These are phyloP conservation scores for Suillus lakei DNA, from an alignment of 768 basidiomycete genomes.

Conservation along the genomic window DNA sequence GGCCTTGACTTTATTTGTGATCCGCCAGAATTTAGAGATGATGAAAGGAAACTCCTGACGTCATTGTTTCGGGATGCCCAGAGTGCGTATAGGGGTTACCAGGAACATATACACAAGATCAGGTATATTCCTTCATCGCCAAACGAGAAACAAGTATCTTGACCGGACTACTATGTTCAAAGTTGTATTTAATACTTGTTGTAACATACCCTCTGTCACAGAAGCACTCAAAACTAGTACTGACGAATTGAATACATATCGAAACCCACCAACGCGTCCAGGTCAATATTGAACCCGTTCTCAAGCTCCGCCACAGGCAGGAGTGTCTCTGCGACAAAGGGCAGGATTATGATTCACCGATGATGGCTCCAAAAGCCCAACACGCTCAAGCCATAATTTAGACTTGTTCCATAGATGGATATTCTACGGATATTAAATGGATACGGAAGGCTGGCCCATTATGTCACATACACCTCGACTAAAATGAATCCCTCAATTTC, in stretches of 20 bases:
- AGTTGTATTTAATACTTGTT: not conserved
- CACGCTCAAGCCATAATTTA: too few species aligned
- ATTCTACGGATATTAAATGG: not conserved
- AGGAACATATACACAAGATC: not conserved
- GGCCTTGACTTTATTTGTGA: not conserved
- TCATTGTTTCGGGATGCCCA: conserved; percentile 1
- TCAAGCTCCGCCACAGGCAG: too few species aligned
- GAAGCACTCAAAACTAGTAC: too few species aligned
- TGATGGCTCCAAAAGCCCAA: too few species aligned
- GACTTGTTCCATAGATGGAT: too few species aligned
- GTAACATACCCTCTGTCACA: not conserved
- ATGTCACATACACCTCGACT: not conserved
- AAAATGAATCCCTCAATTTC: not conserved
- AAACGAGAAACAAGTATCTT: not conserved
- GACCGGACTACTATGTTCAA: not conserved
- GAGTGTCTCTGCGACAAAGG: too few species aligned
- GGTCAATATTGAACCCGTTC: too few species aligned
- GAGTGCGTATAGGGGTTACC: conserved; percentile 3
- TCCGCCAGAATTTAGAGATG: not conserved
- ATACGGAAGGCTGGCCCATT: not conserved
- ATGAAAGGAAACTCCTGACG: not conserved
- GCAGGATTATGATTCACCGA: too few species aligned
- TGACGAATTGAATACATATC: not conserved
- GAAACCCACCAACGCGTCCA: too few species aligned
- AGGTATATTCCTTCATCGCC: not conserved